phyloP scores from a whole-genome alignment of 164 flowering plant species.

The Saururus chinensis region DNA sequence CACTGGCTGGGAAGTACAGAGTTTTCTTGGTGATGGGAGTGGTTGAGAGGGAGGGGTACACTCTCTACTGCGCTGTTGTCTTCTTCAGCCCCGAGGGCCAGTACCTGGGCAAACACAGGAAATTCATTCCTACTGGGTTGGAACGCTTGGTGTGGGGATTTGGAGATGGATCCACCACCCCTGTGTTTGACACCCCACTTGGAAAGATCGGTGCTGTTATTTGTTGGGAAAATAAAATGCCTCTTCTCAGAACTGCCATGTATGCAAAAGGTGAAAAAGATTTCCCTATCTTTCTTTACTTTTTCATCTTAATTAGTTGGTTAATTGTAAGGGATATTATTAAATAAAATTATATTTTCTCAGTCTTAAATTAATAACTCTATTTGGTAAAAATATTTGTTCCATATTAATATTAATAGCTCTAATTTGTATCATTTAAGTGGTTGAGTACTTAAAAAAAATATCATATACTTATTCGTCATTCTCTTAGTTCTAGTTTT shows the following conservation, averaged over 20 bases:
- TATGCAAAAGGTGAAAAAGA: conserved; percentile 67
- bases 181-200: conserved; percentile 75
- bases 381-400: too few relatives aligned
- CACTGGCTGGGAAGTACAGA: conserved; percentile 88
- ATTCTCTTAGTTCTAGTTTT: too few relatives aligned
- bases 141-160: conserved; percentile 93
- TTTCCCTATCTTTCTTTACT: neutral
- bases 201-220: conserved; percentile 95
- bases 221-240: conserved; percentile 98
- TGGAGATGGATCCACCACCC: conserved; percentile 93
- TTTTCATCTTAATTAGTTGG: too few relatives aligned
- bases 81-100: conserved; percentile 82
- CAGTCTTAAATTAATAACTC: too few relatives aligned
- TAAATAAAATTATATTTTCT: too few relatives aligned
- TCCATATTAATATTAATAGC: too few relatives aligned
- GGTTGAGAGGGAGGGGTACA: conserved; percentile 88
- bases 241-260: conserved; percentile 84
- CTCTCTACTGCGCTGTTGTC: conserved; percentile 75
- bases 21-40: conserved; percentile 84
- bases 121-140: conserved; percentile 84
- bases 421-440: too few relatives aligned
- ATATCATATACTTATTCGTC: too few relatives aligned
- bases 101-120: conserved; percentile 89
- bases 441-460: too few relatives aligned
- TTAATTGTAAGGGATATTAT: too few relatives aligned